These are phyloP conservation scores for Xerocomus brunneocitrinus DNA, from an alignment of 768 basidiomycete genomes.

Conservation along the genomic window DNA sequence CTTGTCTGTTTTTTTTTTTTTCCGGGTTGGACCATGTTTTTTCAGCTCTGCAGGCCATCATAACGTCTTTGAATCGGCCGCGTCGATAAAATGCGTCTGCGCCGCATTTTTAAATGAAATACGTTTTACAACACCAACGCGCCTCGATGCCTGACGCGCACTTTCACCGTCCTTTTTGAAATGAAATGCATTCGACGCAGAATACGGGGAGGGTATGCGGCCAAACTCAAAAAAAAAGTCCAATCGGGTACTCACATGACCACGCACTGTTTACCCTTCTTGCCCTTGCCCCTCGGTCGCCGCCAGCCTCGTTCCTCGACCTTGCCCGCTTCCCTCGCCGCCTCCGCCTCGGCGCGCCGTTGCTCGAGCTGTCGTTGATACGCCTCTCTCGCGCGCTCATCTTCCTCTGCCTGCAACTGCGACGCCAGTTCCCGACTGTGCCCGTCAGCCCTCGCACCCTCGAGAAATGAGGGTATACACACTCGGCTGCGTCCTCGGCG, in stretches of 20 bases:
- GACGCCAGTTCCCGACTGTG: slow-evolving; percentile 63
- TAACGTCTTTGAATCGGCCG: too few relatives aligned
- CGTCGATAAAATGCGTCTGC: too few relatives aligned
- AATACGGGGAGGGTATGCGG: not conserved
- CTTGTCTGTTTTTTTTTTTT: too few relatives aligned
- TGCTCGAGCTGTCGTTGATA: slow-evolving; percentile 29
- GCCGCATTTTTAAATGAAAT: too few relatives aligned
- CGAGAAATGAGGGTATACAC: slow-evolving; percentile 24
- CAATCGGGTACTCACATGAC: slow-evolving; percentile 43
- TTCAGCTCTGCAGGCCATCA: too few relatives aligned
- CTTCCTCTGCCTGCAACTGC: slow-evolving; percentile 79
- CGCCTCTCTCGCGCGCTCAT: slow-evolving; percentile 44
- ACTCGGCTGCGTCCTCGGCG: slow-evolving; percentile 55
- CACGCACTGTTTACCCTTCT: slow-evolving; percentile 48
- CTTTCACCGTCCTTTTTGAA: not conserved
- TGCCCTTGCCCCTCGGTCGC: slow-evolving; percentile 32
- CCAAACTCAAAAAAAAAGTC: not conserved
- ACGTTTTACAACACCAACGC: not conserved
- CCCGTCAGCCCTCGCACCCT: not conserved
- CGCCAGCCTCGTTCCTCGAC: slow-evolving; percentile 1
- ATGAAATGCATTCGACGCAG: not conserved
- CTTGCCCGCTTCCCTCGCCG: not conserved
- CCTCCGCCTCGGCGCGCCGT: slow-evolving; percentile 17
- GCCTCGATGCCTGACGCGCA: not conserved
- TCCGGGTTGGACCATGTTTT: too few relatives aligned